Conservation (phyloP, 2,329 filamentous ascomycete genomes). For the Verticillium tricorpus region DNA sequence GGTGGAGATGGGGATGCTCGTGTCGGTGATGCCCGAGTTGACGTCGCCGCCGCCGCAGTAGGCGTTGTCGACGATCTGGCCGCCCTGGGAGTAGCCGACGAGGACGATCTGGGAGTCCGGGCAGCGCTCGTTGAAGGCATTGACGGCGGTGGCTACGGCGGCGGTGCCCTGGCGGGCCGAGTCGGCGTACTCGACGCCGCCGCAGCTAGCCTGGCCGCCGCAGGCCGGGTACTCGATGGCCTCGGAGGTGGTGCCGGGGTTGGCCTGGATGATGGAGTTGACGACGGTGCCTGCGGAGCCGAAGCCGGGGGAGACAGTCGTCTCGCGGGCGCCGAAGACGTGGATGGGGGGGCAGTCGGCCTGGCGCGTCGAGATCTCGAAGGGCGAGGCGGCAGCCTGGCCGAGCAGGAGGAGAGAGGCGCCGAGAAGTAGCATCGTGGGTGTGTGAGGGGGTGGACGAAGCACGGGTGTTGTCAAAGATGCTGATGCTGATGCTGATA, state of each 20-base stretch:
- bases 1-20: conserved; percentile 36
- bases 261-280: conserved; percentile 40
- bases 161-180: conserved; percentile 53
- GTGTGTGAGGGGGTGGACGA: not conserved
- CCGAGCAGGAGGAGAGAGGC: conserved; percentile 4
- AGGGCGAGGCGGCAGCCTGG: conserved; percentile 1
- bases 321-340: conserved; percentile 43
- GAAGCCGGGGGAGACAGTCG: conserved; percentile 45
- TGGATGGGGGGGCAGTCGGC: conserved; percentile 33
- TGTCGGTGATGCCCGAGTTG: conserved; percentile 37
- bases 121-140: conserved; percentile 50
- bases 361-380: not conserved
- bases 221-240: conserved; percentile 59
- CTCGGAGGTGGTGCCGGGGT: conserved; percentile 47
- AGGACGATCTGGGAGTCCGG: conserved; percentile 54
- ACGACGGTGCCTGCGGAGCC: conserved; percentile 46
- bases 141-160: conserved; percentile 57
- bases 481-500: not conserved
- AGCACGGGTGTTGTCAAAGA: not conserved
- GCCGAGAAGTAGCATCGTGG: conserved; percentile 5
- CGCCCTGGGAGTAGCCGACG: conserved; percentile 60
- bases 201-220: conserved; percentile 54
- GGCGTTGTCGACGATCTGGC: conserved; percentile 60
- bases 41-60: conserved; percentile 55
- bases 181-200: conserved; percentile 53